phyloP scores from a whole-genome alignment of 106 monocot genomes.

The Dactylorhiza incarnata region DNA sequence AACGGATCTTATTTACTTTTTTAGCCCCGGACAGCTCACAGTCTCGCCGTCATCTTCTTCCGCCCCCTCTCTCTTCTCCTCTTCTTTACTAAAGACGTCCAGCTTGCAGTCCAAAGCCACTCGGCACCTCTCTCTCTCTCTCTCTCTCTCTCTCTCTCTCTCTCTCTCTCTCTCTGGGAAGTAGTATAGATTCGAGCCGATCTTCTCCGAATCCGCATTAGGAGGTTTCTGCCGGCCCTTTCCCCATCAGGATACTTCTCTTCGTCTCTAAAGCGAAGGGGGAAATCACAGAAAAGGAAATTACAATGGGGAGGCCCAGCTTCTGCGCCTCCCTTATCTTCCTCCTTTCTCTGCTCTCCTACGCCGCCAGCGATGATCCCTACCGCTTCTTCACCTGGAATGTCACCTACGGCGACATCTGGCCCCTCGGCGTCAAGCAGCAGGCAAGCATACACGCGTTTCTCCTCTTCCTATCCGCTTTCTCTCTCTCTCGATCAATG shows the following conservation, averaged over 20 bases:
- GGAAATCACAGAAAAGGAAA: background rate
- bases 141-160: background rate
- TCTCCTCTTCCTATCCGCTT: background rate
- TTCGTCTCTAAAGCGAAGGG: background rate
- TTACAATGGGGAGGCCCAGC: background rate
- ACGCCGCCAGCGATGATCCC: constrained; percentile 42
- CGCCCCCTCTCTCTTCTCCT: background rate
- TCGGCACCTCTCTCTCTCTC: background rate
- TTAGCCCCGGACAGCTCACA: background rate
- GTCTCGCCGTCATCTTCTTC: background rate
- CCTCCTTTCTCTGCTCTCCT: constrained; percentile 3
- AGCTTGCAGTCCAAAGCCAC: background rate
- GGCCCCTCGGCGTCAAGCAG: constrained; percentile 64
- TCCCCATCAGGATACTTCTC: background rate
- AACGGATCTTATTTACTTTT: background rate
- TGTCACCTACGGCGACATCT: constrained; percentile 62
- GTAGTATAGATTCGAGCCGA: background rate
- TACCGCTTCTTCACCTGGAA: constrained; percentile 73
- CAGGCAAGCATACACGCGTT: constrained; percentile 15
- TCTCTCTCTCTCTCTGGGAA: background rate
- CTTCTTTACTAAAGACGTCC: background rate
- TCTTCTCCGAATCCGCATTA: background rate
- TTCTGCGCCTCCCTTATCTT: constrained; percentile 2
- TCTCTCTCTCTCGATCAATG: background rate
- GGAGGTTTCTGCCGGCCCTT: background rate